Evolutionary conservation across 768 basidiomycete genomes (phyloP).

Genomic region (Kwoniella sp.): DNA sequence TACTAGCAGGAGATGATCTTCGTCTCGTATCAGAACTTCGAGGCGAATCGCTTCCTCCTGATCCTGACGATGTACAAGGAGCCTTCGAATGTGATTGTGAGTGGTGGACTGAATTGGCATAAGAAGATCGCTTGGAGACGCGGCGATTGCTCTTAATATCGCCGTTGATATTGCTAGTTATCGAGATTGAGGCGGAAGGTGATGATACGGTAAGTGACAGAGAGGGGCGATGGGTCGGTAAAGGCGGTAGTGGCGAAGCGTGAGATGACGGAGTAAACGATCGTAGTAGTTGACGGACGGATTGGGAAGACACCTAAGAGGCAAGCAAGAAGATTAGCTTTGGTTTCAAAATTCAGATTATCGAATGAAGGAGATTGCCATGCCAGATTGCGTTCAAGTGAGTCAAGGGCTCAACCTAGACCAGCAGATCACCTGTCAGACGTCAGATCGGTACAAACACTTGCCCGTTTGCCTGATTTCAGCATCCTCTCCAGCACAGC

Average conservation of each 20-base stretch:
- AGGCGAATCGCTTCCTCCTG: not conserved
- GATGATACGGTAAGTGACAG: not conserved
- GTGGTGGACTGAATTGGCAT: not conserved
- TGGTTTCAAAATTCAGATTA: too few relatives aligned
- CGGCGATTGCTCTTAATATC: not conserved
- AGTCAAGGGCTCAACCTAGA: too few relatives aligned
- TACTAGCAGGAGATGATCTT: not conserved
- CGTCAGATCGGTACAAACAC: slow-evolving; percentile 8
- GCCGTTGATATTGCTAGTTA: slow-evolving; percentile 5
- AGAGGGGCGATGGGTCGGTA: slow-evolving; percentile 1
- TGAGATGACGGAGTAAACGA: slow-evolving; percentile 12
- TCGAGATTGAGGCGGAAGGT: slow-evolving; percentile 3
- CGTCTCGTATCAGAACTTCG: not conserved
- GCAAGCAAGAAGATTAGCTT: too few relatives aligned
- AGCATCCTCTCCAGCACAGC: slow-evolving; percentile 41
- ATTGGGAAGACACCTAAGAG: slow-evolving; percentile 12
- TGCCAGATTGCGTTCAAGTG: too few relatives aligned
- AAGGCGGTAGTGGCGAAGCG: not conserved
- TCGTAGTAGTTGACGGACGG: slow-evolving; percentile 4
- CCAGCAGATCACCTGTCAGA: too few relatives aligned
- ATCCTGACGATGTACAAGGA: not conserved
- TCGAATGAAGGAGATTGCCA: too few relatives aligned
- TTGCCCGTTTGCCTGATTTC: slow-evolving; percentile 40
- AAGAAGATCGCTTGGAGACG: not conserved
- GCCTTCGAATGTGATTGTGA: not conserved